Conservation (phyloP, 257 asterid species). For the Lycium barbarum region DNA sequence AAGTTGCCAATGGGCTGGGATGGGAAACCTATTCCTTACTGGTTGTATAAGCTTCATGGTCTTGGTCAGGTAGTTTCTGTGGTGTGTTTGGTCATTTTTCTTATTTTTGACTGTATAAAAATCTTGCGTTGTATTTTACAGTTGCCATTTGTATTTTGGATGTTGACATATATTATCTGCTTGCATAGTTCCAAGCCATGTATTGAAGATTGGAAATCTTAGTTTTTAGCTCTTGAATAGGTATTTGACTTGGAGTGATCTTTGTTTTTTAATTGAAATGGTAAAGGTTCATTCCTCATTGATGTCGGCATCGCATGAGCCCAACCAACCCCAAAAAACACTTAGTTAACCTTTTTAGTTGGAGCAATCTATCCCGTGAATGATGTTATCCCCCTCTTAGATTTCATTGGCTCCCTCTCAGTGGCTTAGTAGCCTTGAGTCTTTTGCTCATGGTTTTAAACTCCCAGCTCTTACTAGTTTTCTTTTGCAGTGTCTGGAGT, state of each 20-base stretch:
- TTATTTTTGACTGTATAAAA: not conserved
- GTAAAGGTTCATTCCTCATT: too few relatives aligned
- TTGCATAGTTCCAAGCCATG: constrained; percentile 8
- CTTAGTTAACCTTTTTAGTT: too few relatives aligned
- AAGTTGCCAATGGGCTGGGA: constrained; percentile 99
- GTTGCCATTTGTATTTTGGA: constrained; percentile 11
- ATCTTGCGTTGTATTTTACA: not conserved
- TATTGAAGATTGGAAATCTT: not conserved
- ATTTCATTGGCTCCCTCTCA: too few relatives aligned
- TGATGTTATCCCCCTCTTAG: too few relatives aligned
- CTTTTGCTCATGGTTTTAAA: too few relatives aligned
- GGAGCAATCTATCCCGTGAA: too few relatives aligned
- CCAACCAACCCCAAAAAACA: not conserved
- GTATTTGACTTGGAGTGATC: not conserved
- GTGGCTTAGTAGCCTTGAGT: too few relatives aligned
- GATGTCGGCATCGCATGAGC: too few relatives aligned
- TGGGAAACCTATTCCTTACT: constrained; percentile 99
- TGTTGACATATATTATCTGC: constrained; percentile 5
- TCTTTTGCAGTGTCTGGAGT: too few relatives aligned
- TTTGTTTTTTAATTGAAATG: not conserved
- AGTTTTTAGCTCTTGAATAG: constrained; percentile 12
- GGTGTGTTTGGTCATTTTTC: not conserved
- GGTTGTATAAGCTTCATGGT: constrained; percentile 99
- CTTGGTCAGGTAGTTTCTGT: constrained; percentile 89
- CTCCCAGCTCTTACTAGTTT: too few relatives aligned